Evolutionary conservation across 208 protist genomes (phyloP).

Genomic region (Herpetomonas samuelpessoai): DNA sequence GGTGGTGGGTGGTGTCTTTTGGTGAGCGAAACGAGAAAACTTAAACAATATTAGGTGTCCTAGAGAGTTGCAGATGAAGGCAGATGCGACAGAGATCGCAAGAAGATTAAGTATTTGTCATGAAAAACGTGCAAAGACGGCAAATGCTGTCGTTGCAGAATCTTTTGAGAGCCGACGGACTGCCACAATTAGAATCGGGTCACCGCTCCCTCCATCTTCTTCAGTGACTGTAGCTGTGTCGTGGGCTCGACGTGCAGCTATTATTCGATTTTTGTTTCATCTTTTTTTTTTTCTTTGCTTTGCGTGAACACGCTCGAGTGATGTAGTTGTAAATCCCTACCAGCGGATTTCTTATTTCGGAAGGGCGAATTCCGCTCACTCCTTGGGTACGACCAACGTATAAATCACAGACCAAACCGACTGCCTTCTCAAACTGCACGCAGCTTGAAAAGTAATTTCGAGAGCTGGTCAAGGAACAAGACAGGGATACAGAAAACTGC

Average conservation of each 20-base stretch:
- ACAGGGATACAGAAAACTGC: constrained; percentile 91
- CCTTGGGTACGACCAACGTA: constrained; percentile 1
- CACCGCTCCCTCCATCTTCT: not conserved
- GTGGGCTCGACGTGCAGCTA: too few relatives aligned
- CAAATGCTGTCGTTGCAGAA: too few relatives aligned
- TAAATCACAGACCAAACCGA: constrained; percentile 19
- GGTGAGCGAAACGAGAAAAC: too few relatives aligned
- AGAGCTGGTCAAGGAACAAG: constrained; percentile 93
- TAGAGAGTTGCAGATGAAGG: too few relatives aligned
- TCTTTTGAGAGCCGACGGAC: too few relatives aligned
- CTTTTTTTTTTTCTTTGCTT: constrained; percentile 1
- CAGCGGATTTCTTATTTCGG: constrained; percentile 6
- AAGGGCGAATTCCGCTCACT: constrained; percentile 2
- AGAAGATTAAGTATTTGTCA: too few relatives aligned
- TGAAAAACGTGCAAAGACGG: too few relatives aligned
- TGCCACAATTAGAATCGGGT: constrained; percentile 5
- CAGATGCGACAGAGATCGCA: too few relatives aligned
- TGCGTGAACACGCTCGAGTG: not conserved
- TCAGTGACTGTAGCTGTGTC: not conserved
- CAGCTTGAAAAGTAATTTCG: constrained; percentile 80
- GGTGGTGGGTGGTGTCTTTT: too few relatives aligned
- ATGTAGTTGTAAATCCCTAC: constrained; percentile 1
- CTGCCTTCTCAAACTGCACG: constrained; percentile 14
- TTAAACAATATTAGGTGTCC: too few relatives aligned
- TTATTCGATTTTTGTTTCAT: not conserved